These are phyloP conservation scores for Aspergillus neoniger DNA, from an alignment of 2,329 filamentous ascomycete species.

Conservation along the genomic window DNA sequence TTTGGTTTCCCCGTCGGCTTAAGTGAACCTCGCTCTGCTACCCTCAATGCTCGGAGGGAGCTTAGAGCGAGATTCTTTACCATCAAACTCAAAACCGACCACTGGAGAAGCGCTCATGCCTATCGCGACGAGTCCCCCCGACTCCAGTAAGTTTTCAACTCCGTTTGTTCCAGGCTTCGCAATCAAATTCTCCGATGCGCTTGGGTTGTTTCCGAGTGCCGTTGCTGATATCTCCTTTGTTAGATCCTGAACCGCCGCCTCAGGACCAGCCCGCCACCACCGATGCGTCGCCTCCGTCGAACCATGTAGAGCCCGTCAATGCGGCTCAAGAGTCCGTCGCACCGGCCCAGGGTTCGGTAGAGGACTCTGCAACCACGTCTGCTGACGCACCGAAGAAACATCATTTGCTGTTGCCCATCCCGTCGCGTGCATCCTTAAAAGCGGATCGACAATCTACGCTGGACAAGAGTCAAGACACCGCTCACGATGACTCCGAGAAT, in stretches of 20 bases:
- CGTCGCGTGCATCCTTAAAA: slow-evolving; percentile 43
- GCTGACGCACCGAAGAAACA: slow-evolving; percentile 39
- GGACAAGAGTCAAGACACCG: slow-evolving; percentile 37
- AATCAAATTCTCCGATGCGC: slow-evolving; percentile 1
- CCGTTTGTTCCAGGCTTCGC: background rate
- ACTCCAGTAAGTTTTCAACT: slow-evolving; percentile 29
- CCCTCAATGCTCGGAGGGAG: slow-evolving; percentile 39
- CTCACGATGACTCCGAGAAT: slow-evolving; percentile 52
- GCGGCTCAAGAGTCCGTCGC: slow-evolving; percentile 17
- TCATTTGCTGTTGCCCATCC: slow-evolving; percentile 38
- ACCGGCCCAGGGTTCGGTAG: slow-evolving; percentile 19
- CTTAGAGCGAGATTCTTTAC: slow-evolving; percentile 34
- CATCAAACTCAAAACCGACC: slow-evolving; percentile 32
- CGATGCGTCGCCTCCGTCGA: slow-evolving; percentile 27
- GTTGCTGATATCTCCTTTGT: slow-evolving; percentile 17
- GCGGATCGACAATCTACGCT: slow-evolving; percentile 37
- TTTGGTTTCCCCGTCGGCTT: slow-evolving; percentile 8
- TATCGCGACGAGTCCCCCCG: slow-evolving; percentile 29
- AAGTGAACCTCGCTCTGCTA: slow-evolving; percentile 26
- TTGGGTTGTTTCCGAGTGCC: slow-evolving; percentile 5
- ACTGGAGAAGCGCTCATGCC: slow-evolving; percentile 38
- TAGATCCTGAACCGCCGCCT: slow-evolving; percentile 31
- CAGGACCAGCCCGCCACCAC: slow-evolving; percentile 24
- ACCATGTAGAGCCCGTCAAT: slow-evolving; percentile 17
- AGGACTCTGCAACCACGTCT: slow-evolving; percentile 19